Conservation (phyloP, 352 stramenopile species). For the Phytophthora sp. region DNA sequence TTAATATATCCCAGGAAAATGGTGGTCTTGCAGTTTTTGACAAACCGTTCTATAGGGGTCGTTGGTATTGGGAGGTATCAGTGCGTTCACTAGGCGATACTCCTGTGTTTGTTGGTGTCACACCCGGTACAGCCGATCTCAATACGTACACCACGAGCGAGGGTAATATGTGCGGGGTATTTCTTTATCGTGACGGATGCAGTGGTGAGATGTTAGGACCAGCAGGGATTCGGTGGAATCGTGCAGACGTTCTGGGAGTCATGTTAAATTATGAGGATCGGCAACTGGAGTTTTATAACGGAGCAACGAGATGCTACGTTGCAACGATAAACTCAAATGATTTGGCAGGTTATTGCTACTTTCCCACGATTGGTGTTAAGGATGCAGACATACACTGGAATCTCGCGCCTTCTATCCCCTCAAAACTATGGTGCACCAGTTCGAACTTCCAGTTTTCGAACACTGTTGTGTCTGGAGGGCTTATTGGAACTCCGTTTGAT, state of each 20-base stretch:
- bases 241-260: conserved; percentile 49
- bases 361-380: conserved; percentile 62
- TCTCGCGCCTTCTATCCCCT: conserved; percentile 53
- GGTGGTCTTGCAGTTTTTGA: conserved; percentile 76
- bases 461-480: conserved; percentile 65
- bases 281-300: conserved; percentile 69
- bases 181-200: conserved; percentile 45
- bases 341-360: conserved; percentile 37
- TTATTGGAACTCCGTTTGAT: conserved; percentile 64
- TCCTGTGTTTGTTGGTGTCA: conserved; percentile 80
- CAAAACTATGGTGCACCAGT: conserved; percentile 65
- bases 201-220: conserved; percentile 18
- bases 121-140: conserved; percentile 57
- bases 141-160: conserved; percentile 42
- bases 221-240: conserved; percentile 39
- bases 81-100: conserved; percentile 51
- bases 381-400: conserved; percentile 74
- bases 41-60: conserved; percentile 57
- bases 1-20: not conserved
- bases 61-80: conserved; percentile 87
- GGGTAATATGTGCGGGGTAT: conserved; percentile 33
- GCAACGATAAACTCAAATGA: conserved; percentile 31
- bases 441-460: conserved; percentile 62
- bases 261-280: conserved; percentile 69
- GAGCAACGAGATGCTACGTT: conserved; percentile 38